These are phyloP conservation scores for Tuber indicum DNA, from an alignment of 495 filamentous ascomycete genomes.

Conservation along the genomic window DNA sequence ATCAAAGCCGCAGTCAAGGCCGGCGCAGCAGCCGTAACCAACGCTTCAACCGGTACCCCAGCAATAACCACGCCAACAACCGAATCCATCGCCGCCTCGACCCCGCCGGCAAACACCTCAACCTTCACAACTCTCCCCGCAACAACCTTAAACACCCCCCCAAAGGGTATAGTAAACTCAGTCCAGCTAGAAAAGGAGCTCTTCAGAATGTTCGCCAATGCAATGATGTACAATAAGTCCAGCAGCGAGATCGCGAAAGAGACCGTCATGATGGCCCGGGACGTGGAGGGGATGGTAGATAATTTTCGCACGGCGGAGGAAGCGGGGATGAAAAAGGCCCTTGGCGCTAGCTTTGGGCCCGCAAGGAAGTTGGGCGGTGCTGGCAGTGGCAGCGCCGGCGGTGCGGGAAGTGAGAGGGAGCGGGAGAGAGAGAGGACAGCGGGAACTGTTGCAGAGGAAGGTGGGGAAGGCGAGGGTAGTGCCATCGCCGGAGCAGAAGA, in stretches of 20 bases:
- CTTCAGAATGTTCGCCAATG: conserved; percentile 96
- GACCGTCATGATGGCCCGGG: conserved; percentile 40
- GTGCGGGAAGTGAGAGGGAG: conserved; percentile 19
- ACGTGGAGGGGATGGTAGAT: conserved; percentile 51
- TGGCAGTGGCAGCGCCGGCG: not conserved
- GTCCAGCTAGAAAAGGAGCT: conserved; percentile 88
- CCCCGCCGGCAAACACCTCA: conserved; percentile 50
- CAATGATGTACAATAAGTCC: conserved; percentile 82
- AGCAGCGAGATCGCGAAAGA: conserved; percentile 40
- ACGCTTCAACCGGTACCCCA: conserved; percentile 43
- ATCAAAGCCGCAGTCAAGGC: conserved; percentile 64
- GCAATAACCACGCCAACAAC: conserved; percentile 47
- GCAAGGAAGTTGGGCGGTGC: conserved; percentile 19
- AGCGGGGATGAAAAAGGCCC: conserved; percentile 43
- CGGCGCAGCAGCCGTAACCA: conserved; percentile 47
- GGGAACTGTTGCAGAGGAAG: conserved; percentile 24
- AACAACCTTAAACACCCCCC: conserved; percentile 65
- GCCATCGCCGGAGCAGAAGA: conserved; percentile 23
- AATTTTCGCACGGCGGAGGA: conserved; percentile 46
- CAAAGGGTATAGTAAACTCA: conserved; percentile 88
- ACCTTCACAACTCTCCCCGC: conserved; percentile 58
- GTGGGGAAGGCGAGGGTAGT: conserved; percentile 23
- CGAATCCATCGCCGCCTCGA: conserved; percentile 58
- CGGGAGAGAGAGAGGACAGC: conserved; percentile 32
- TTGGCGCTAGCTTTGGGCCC: conserved; percentile 44